phyloP scores from a whole-genome alignment of 148 eudicot species.

The Dysphania ambrosioides region DNA sequence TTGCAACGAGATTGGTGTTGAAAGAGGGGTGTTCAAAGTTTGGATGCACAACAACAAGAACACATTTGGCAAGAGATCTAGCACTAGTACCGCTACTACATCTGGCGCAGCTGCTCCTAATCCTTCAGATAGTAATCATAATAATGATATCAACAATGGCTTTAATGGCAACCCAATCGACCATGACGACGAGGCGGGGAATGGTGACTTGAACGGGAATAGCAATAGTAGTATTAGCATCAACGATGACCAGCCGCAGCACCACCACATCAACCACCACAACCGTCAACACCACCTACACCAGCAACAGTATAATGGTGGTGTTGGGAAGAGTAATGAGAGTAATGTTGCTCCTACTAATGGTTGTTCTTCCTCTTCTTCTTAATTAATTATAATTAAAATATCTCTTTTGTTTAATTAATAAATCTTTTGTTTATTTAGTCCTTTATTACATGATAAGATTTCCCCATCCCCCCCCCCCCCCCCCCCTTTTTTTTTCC shows the following conservation, averaged over 20 bases:
- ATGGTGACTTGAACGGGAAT: conserved; percentile 5
- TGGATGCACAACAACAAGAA: conserved; percentile 92
- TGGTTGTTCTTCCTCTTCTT: conserved; percentile 30
- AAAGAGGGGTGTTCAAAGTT: conserved; percentile 66
- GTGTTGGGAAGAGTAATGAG: conserved; percentile 16
- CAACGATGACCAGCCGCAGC: conserved; percentile 4
- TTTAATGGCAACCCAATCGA: no score
- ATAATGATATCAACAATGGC: no score
- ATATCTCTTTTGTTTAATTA: not conserved
- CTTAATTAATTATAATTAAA: conserved; percentile 20
- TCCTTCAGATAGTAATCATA: not conserved
- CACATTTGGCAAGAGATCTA: conserved; percentile 38
- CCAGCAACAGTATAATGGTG: conserved; percentile 18
- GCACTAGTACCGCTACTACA: conserved; percentile 1
- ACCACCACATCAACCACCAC: conserved; percentile 12
- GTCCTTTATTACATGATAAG: conserved; percentile 10
- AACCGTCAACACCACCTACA: no score
- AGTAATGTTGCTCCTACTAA: conserved; percentile 27
- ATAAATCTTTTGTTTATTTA: not conserved
- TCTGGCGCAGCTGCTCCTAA: not conserved
- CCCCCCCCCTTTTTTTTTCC: not conserved
- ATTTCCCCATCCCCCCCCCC: not conserved
- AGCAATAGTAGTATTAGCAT: conserved; percentile 25
- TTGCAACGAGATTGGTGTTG: conserved; percentile 59
- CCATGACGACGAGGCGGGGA: not conserved